Conservation (phyloP, 1,139 yeast genomes). For the Magnusiomyces sp. region DNA sequence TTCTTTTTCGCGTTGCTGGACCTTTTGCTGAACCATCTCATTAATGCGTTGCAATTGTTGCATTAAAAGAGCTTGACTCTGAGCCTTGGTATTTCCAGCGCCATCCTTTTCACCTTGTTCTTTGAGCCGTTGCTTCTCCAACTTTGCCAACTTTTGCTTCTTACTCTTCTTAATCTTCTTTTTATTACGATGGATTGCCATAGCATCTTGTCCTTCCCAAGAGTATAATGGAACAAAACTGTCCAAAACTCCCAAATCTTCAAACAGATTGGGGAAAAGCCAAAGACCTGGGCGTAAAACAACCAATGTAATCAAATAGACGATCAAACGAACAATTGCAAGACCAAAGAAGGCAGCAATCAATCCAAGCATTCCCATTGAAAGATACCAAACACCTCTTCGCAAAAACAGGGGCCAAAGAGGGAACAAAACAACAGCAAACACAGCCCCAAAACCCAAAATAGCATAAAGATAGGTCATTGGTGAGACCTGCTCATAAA, state of each 20-base stretch:
- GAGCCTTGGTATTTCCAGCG: conserved; percentile 8
- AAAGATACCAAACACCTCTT: conserved; percentile 82
- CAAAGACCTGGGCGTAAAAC: conserved; percentile 68
- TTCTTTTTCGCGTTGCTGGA: conserved; percentile 8
- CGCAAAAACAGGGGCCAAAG: conserved; percentile 93
- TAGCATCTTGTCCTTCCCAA: conserved; percentile 50
- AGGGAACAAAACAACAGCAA: conserved; percentile 82
- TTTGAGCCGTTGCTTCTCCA: neutral
- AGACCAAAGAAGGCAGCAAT: conserved; percentile 67
- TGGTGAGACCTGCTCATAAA: conserved; percentile 69
- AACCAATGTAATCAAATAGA: conserved; percentile 56
- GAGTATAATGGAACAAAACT: conserved; percentile 84
- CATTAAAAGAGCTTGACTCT: conserved; percentile 8
- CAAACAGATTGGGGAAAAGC: conserved; percentile 94
- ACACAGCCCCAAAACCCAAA: conserved; percentile 57
- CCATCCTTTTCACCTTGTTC: conserved; percentile 8
- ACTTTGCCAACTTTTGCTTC: conserved; percentile 5
- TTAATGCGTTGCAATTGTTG: conserved; percentile 12
- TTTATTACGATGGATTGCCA: conserved; percentile 27
- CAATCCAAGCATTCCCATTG: conserved; percentile 67
- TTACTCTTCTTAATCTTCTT: conserved; percentile 21
- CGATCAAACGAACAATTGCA: conserved; percentile 70
- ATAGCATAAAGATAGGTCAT: conserved; percentile 53
- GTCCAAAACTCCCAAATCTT: conserved; percentile 88
- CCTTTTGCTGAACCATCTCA: conserved; percentile 8